Percentiles rank a stretch among this genome's conserved stretches.
Evolutionary conservation across 2,329 filamentous ascomycete genomes (phyloP).

Genomic region (Tolypocladium capitatum): DNA sequence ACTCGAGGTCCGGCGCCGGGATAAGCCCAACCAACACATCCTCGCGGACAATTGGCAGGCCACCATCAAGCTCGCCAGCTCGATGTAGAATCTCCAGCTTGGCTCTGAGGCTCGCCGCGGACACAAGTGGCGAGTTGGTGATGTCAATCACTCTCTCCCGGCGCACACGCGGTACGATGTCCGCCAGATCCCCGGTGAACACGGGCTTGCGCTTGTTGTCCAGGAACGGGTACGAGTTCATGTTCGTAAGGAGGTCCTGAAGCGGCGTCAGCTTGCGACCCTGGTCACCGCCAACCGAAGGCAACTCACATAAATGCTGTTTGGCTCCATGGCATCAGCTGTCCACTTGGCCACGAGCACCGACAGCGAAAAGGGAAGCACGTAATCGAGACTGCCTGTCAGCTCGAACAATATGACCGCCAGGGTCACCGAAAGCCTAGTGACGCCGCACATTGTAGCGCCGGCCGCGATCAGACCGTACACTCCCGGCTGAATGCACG

Average conservation of each 20-base stretch:
- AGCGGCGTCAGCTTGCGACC: slow-evolving; percentile 5
- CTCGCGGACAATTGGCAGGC: slow-evolving; percentile 71
- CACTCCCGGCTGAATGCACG: slow-evolving; percentile 90
- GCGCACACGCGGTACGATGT: slow-evolving; percentile 68
- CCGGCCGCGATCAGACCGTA: slow-evolving; percentile 92
- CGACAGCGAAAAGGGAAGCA: slow-evolving; percentile 83
- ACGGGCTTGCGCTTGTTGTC: slow-evolving; percentile 89
- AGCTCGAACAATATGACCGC: slow-evolving; percentile 94
- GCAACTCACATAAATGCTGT: slow-evolving; percentile 70
- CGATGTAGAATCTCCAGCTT: slow-evolving; percentile 75
- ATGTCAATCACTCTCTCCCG: slow-evolving; percentile 79
- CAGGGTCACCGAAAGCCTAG: slow-evolving; percentile 79
- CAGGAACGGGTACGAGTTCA: slow-evolving; percentile 97
- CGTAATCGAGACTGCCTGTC: slow-evolving; percentile 88
- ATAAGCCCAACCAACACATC: slow-evolving; percentile 79
- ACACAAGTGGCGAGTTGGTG: slow-evolving; percentile 64
- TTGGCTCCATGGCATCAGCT: slow-evolving; percentile 83
- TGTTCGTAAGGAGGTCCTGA: slow-evolving; percentile 79
- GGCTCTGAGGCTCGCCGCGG: slow-evolving; percentile 59
- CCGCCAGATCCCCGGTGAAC: slow-evolving; percentile 77
- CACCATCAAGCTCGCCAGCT: slow-evolving; percentile 83
- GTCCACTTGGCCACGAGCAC: slow-evolving; percentile 98
- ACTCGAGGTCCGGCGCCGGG: slow-evolving; percentile 86
- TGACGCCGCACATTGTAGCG: slow-evolving; percentile 96
- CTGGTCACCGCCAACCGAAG: not conserved